Evolutionary conservation across 345 rosid genomes (phyloP).

Genomic region (Pistacia vera): DNA sequence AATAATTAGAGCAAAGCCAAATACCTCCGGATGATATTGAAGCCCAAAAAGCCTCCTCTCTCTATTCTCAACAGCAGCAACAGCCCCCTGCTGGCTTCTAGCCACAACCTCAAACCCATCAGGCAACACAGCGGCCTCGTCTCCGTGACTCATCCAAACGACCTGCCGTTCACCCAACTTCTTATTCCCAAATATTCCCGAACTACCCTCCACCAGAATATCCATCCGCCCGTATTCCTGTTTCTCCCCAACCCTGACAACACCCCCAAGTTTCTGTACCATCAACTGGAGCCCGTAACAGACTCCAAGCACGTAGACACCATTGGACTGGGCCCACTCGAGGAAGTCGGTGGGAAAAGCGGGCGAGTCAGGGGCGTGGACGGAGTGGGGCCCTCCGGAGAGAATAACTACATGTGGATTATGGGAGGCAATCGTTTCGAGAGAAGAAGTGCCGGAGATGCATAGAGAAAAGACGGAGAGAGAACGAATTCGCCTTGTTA

Average conservation of each 20-base stretch:
- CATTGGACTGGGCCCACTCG: constrained; percentile 67
- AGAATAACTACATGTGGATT: constrained; percentile 83
- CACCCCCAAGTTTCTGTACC: constrained; percentile 86
- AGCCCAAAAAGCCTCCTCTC: constrained; percentile 75
- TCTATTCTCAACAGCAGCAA: constrained; percentile 75
- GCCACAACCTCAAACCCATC: constrained; percentile 78
- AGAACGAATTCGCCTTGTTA: constrained; percentile 88
- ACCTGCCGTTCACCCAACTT: constrained; percentile 68
- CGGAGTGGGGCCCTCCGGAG: constrained; percentile 98
- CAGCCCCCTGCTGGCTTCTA: constrained; percentile 72
- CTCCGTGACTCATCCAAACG: constrained; percentile 99
- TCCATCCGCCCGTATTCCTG: constrained; percentile 99
- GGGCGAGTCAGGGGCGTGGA: constrained; percentile 71
- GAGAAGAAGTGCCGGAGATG: constrained; percentile 80
- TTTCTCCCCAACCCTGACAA: constrained; percentile 67
- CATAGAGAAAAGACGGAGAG: constrained; percentile 87
- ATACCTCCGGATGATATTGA: constrained; percentile 97
- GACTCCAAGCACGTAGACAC: constrained; percentile 69
- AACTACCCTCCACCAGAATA: constrained; percentile 56
- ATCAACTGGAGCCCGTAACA: constrained; percentile 89
- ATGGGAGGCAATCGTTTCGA: constrained; percentile 52
- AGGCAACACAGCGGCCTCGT: constrained; percentile 74
- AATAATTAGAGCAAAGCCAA: neutral
- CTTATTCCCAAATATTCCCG: constrained; percentile 66
- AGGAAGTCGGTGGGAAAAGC: constrained; percentile 70